Evolutionary conservation across 2,329 filamentous ascomycete genomes (phyloP), one percentile per base, ranked within the genome.

Genomic region (Curvularia spicifera): DNA sequence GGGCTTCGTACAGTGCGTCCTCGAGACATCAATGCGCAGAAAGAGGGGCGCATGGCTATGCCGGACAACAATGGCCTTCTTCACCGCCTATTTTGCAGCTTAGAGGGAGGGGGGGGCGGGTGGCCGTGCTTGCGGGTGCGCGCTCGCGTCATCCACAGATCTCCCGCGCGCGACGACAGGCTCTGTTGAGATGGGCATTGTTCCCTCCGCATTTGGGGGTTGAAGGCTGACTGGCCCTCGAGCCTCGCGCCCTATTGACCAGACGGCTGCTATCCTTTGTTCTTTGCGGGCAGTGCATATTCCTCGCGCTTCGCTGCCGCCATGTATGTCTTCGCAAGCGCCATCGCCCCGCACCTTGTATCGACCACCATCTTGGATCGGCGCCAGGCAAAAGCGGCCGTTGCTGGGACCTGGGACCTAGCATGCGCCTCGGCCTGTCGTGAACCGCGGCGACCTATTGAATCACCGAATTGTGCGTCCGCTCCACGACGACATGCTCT

Each of bases 361-460:
- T 62, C 61, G 55, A 65, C 68, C 67, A 66, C 71, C 67, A 59
- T 51, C 59, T 61, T 66, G 66, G 61, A 67, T 70, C 68, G 71
- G 65, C 71, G 67, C 68, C 70, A 73, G 57, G 67, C 54, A 65
- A 42, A 61, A 68, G 62, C 63, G 64, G 66, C 63, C 66, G 56
- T 66, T 48, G 46, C 56, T 56, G 52, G 56, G 56, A 60, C 64
- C 62, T 64, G 62, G 54, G 56, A 57, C 61, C 66, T 62, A 64
- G 61, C 63, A 66, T 66, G 65, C 67, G 69, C 67, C 61, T 56
- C 59, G 56, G 48, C 52, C 54, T 63, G 64, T 64, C 48, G 63
- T 63, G 65, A 51, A 63, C 62, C 50, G 43, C 62, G 50, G 57
- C 58, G 56, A 67, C 72, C 66, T 71, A 75, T 75, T 63, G 64